Conservation (phyloP, 371 early-diverging fungal species). For the Mortierella sp. region DNA sequence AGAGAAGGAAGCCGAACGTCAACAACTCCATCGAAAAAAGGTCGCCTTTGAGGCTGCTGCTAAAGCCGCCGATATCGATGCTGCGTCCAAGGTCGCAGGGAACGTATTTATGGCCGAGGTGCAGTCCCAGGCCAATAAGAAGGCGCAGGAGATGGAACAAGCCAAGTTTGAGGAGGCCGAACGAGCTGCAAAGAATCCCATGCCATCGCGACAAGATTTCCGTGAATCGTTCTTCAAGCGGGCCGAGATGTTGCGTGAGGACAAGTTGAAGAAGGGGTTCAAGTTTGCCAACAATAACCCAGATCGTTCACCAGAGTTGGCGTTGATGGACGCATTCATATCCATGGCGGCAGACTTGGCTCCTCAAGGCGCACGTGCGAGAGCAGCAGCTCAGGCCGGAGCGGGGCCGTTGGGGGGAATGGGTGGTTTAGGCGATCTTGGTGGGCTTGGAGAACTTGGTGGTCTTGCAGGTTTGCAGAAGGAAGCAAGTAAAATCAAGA, state of each 20-base stretch:
- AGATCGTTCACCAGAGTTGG: not conserved
- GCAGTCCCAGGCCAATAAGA: not conserved
- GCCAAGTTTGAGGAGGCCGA: not conserved
- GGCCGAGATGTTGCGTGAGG: not conserved
- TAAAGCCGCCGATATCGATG: not conserved
- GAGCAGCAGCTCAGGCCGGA: not conserved
- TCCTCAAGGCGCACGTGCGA: no score
- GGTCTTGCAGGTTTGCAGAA: no score
- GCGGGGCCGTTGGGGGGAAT: not conserved
- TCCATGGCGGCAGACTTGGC: no score
- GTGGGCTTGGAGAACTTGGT: not conserved
- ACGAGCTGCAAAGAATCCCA: not conserved
- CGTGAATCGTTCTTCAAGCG: not conserved
- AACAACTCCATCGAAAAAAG: not conserved
- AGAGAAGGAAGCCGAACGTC: not conserved
- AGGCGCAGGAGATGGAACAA: not conserved
- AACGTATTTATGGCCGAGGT: not conserved
- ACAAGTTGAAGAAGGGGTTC: not conserved
- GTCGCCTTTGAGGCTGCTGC: not conserved
- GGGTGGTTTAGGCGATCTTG: not conserved
- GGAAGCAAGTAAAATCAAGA: not conserved
- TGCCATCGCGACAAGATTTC: not conserved
- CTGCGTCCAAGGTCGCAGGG: not conserved
- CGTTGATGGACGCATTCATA: not conserved
- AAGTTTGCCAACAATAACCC: not conserved